These are phyloP conservation scores for Coprinellus micaceus DNA, from an alignment of 768 basidiomycete genomes.

Conservation along the genomic window DNA sequence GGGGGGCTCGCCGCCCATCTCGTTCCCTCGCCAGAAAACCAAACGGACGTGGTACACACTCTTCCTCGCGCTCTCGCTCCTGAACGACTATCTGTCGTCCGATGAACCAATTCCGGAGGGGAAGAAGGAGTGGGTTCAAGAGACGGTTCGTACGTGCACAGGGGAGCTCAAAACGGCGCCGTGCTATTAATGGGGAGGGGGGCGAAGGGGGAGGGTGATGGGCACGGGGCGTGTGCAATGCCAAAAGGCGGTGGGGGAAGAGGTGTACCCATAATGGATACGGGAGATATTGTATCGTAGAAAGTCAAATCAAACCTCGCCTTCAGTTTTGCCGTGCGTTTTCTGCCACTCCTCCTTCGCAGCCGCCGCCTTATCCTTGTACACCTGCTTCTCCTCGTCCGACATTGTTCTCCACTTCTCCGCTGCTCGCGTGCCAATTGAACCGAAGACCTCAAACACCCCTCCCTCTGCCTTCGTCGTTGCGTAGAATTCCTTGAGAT, in stretches of 20 bases:
- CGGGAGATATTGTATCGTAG: background rate
- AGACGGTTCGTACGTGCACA: constrained; percentile 36
- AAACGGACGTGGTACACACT: constrained; percentile 76
- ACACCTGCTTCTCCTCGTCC: constrained; percentile 5
- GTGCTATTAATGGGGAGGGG: constrained; percentile 30
- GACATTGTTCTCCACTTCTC: constrained; percentile 9
- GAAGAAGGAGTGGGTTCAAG: constrained; percentile 38
- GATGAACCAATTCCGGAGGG: constrained; percentile 13
- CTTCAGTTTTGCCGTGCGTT: background rate
- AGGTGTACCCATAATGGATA: background rate
- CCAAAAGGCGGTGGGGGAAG: too few relatives aligned
- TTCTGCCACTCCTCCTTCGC: background rate
- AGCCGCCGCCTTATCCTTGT: background rate
- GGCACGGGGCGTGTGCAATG: background rate
- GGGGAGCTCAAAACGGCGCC: constrained; percentile 48
- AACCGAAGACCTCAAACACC: background rate
- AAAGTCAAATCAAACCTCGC: background rate
- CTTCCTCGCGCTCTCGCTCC: constrained; percentile 55
- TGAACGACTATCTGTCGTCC: constrained; percentile 31
- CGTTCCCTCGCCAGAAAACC: constrained; percentile 66
- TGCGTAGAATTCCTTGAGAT: background rate
- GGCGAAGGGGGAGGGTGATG: background rate
- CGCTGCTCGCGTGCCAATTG: background rate
- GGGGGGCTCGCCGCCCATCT: constrained; percentile 46
- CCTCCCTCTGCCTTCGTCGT: background rate